phyloP scores from a whole-genome alignment of 2,329 filamentous ascomycete species.

The Neopestalotiopsis rosae region DNA sequence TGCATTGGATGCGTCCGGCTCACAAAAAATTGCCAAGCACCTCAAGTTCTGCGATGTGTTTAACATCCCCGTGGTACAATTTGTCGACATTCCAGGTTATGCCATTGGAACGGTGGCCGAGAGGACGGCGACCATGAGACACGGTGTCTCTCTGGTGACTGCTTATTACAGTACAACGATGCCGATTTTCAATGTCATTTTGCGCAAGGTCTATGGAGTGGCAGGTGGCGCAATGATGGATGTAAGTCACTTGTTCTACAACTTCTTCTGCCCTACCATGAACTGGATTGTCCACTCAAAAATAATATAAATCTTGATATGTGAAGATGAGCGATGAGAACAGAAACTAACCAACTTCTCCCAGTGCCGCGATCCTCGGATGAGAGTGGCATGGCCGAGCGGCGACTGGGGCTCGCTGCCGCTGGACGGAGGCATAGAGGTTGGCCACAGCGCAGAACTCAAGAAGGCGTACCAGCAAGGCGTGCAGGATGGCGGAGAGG shows the following conservation, averaged over 20 bases:
- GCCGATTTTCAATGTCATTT: slow-evolving; percentile 68
- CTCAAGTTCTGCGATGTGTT: slow-evolving; percentile 70
- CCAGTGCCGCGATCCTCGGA: slow-evolving; percentile 60
- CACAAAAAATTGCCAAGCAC: slow-evolving; percentile 64
- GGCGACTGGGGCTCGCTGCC: slow-evolving; percentile 68
- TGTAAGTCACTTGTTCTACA: neutral
- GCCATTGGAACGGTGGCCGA: slow-evolving; percentile 69
- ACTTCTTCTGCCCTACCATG: neutral
- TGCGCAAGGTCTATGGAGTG: slow-evolving; percentile 65
- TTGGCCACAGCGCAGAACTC: slow-evolving; percentile 65
- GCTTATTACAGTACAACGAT: slow-evolving; percentile 68
- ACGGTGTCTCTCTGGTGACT: slow-evolving; percentile 65
- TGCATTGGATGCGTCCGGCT: slow-evolving; percentile 64
- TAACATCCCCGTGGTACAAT: slow-evolving; percentile 68
- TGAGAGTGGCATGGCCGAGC: slow-evolving; percentile 68
- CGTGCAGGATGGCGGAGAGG: slow-evolving; percentile 26
- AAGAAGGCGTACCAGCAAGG: slow-evolving; percentile 44
- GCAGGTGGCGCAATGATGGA: slow-evolving; percentile 70
- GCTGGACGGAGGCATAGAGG: slow-evolving; percentile 68
- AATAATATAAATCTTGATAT: neutral
- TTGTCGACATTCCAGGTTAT: slow-evolving; percentile 67
- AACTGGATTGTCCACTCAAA: neutral
- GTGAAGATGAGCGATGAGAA: too few relatives aligned
- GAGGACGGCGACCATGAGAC: slow-evolving; percentile 67
- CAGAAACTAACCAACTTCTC: neutral